Evolutionary conservation across 352 stramenopile genomes (phyloP).

Genomic region (Pythium volutum): DNA sequence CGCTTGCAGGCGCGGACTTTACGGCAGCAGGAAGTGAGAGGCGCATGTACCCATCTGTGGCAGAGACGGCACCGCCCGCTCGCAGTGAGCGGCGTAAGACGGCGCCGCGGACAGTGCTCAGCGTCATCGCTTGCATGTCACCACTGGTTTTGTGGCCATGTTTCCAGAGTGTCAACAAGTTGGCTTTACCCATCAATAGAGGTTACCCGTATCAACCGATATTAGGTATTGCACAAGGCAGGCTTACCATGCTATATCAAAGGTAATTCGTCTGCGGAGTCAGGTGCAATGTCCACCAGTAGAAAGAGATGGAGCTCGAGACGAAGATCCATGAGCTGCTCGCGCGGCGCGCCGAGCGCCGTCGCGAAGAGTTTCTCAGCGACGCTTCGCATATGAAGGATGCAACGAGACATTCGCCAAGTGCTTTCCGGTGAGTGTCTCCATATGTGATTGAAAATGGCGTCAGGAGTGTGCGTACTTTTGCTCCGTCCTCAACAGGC

Average conservation of each 20-base stretch:
- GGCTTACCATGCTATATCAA: background rate
- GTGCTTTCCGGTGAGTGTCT: background rate
- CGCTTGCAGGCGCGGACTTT: background rate
- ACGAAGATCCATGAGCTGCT: constrained; percentile 24
- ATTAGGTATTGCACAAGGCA: background rate
- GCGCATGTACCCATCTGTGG: background rate
- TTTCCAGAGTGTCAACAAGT: background rate
- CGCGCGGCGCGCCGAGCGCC: constrained; percentile 9
- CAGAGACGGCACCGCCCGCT: background rate
- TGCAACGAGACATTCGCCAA: background rate
- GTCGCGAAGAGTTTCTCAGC: background rate
- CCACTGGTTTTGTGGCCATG: constrained; percentile 8
- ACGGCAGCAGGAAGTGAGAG: background rate
- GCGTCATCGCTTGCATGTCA: background rate
- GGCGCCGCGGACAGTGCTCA: background rate
- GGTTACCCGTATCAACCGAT: background rate
- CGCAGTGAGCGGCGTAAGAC: background rate
- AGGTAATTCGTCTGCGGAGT: background rate
- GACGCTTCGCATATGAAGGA: background rate
- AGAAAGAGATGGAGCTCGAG: constrained; percentile 20
- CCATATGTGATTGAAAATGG: background rate
- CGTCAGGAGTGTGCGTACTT: too few species aligned
- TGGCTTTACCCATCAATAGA: background rate
- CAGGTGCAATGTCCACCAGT: background rate
- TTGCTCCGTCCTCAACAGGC: background rate